These are phyloP conservation scores for Usnea hakonensis DNA, from an alignment of 495 filamentous ascomycete genomes.

Conservation along the genomic window DNA sequence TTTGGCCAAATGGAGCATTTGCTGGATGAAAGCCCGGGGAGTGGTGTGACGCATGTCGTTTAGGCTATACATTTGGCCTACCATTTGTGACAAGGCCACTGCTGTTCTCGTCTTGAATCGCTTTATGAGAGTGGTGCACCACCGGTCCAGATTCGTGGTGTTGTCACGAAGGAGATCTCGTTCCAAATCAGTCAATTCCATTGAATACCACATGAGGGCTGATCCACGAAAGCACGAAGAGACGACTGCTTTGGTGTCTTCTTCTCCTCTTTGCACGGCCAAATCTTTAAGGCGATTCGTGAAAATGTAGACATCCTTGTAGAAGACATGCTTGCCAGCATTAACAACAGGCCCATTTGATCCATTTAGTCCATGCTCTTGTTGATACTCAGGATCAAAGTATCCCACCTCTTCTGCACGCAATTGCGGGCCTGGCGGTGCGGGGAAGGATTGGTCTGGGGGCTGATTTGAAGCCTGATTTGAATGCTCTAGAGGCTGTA, in stretches of 20 bases:
- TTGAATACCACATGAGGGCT: background rate
- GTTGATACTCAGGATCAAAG: too few relatives aligned
- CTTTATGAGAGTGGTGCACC: background rate
- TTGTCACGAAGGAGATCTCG: background rate
- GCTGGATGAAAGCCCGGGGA: background rate
- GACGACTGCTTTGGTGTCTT: background rate
- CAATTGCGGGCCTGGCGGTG: too few relatives aligned
- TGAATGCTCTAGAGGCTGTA: too few relatives aligned
- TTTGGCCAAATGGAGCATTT: background rate
- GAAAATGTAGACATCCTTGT: constrained; percentile 4
- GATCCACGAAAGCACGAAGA: background rate
- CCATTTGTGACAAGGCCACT: background rate
- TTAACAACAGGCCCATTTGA: background rate
- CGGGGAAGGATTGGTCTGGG: too few relatives aligned
- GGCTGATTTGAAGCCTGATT: too few relatives aligned
- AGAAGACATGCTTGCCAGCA: constrained; percentile 4
- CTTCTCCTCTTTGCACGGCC: background rate
- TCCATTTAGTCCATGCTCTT: too few relatives aligned
- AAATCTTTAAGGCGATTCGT: background rate
- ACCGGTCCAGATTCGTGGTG: background rate
- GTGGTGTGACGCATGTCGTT: background rate
- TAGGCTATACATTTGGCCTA: background rate
- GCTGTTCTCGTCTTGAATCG: background rate
- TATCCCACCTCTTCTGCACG: too few relatives aligned
- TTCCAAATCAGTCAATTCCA: background rate